phyloP scores from a whole-genome alignment of 2,329 filamentous ascomycete species.

The Mycogone perniciosa region DNA sequence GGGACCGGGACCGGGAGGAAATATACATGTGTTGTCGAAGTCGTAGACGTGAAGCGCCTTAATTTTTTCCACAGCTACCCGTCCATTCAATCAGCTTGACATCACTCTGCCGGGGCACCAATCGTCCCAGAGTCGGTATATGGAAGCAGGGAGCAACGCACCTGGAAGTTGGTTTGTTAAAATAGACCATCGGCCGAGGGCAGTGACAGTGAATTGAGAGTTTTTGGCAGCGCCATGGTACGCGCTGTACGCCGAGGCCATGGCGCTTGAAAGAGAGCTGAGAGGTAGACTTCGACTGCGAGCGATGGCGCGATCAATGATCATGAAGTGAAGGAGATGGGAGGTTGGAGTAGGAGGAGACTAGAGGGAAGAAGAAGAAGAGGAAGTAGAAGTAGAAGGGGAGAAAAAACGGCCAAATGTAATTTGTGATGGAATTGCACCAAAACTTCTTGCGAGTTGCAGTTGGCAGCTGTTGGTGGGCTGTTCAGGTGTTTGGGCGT shows the following conservation, averaged over 20 bases:
- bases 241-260: conserved; percentile 35
- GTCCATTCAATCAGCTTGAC: background rate
- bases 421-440: no score
- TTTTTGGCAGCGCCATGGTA: conserved; percentile 29
- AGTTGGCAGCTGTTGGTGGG: no score
- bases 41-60: conserved; percentile 88
- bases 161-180: conserved; percentile 64
- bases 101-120: background rate
- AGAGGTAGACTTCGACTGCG: conserved; percentile 16
- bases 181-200: conserved; percentile 79
- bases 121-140: conserved; percentile 11
- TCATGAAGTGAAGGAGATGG: conserved; percentile 18
- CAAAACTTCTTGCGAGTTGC: no score
- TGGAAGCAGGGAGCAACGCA: conserved; percentile 28
- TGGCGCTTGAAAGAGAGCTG: conserved; percentile 25
- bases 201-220: conserved; percentile 56
- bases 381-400: background rate
- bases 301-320: conserved; percentile 12
- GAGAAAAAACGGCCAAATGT: no score
- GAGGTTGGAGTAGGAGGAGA: background rate
- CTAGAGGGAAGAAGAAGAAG: background rate
- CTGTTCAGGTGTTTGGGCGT: no score
- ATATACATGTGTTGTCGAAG: conserved; percentile 88
- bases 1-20: conserved; percentile 1
- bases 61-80: conserved; percentile 57